Base-by-base conservation (phyloP, 495 filamentous ascomycete species). In the Xylaria scruposa region DNA sequence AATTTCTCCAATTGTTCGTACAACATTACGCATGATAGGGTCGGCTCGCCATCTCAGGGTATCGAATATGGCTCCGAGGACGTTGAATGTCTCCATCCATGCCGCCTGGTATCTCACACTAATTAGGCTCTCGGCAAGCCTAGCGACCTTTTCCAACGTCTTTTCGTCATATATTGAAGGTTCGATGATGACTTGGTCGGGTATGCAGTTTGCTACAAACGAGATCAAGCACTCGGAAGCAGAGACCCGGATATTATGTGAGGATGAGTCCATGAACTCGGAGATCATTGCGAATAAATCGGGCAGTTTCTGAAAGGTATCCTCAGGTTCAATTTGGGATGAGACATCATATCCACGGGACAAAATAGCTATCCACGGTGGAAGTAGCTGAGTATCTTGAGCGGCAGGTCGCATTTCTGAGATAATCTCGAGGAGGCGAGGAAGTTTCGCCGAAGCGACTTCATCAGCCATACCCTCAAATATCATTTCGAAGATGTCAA, bases 401-500 rank as follows among this genome's bases (percentile, higher is more conserved):
- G 93, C 87, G 9, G 94, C 93, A 36, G 96, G 96, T 73, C 93
- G 92, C 66, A 98, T 83, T 81, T 98, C 94, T 31, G 89, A 89
- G 74, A 99, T 97, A 24, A 88, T 86, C 72, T 97, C 94, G 73
- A 99, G 84, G 24, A 99, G 85, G 69, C 91, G 88, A 17, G 97
- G 95, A 13, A 99, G 87, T 81, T 98, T 99, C 0, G 92, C 88
- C 2, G 93, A 95, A 0, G 94, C 90, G 54, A 93, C 87, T 67
- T 96, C 93, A 75, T 94, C 92, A 10, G 91, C 91, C 90, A 98
- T 93, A 19, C 93, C 92, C 71, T 90, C 90, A 73, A 99, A 98
- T 24, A 98, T 94, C 76, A 94, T 91, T 83, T 98, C 97, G 77
- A 99, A 98, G 7, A 98, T 92, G 72, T 97, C 95, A 76, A 99